Evolutionary conservation across 768 basidiomycete species (phyloP), one percentile per base, ranked within the genome.

Genomic region (Dendrothele bispora): DNA sequence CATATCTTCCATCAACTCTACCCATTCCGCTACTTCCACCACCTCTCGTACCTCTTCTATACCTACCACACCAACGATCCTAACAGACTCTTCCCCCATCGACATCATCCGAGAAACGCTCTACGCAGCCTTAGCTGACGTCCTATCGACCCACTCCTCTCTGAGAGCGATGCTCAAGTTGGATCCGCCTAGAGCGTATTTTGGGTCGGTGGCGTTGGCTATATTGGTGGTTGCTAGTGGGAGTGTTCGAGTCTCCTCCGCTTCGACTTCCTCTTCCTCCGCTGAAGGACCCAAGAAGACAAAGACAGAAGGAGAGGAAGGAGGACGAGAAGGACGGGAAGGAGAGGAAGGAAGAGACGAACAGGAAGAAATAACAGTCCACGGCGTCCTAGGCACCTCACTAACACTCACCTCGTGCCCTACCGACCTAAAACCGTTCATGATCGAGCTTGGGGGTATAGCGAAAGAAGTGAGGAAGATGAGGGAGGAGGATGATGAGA

Each of bases 51-150:
- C n/a, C n/a, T n/a, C n/a, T n/a, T n/a, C n/a, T n/a, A n/a, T n/a
- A n/a, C n/a, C n/a, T n/a, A n/a, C n/a, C n/a, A n/a, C n/a, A n/a
- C 72, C 69, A 0, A 68, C 75, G 5, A 61, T 79, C 26, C 66
- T 79, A 21, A 55, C 73, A 0, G 68, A 77, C 18, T 79, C 86
- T 0, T 78, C 80, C 4, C 84, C 82, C 0, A 85, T 93, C 53
- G 79, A 83, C 46, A 73, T 87, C 59, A 92, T 94, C 50, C 86
- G 91, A 22, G 90, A 94, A 64, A 91, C 91, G 0, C 77, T 94
- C n/a, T 94, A 92, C 63, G 88, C 91, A 0, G 79, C 88, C 2
- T 73, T 93, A 3, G 89, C 76, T 0, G 88, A 89, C 52, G 82
- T 78, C 1, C 73, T 92, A 37, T 76, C 82, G 40, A 69, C 70